A percentile compares a stretch with the other conserved stretches of the same genome.
phyloP scores from a whole-genome alignment of 1,284 basidiomycete genomes.

The Macrocybe sp. region DNA sequence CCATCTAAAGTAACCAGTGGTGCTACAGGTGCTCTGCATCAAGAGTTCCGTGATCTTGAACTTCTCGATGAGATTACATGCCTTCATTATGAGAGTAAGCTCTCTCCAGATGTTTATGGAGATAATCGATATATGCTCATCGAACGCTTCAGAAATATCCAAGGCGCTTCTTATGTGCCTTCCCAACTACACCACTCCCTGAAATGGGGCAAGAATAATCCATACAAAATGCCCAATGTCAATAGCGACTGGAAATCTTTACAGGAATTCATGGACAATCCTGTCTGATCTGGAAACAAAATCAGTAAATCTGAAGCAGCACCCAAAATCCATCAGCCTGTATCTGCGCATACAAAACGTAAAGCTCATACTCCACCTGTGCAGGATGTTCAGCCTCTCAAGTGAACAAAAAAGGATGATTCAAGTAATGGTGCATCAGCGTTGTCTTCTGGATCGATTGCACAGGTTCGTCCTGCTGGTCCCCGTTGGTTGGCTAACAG shows the following conservation, averaged over 20 bases:
- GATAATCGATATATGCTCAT: slow-evolving; percentile 10
- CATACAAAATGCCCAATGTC: background rate
- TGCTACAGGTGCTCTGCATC: slow-evolving; percentile 15
- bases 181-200: slow-evolving; percentile 8
- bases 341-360: too few relatives aligned
- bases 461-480: slow-evolving; percentile 4
- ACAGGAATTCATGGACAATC: background rate
- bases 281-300: too few relatives aligned
- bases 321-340: too few relatives aligned
- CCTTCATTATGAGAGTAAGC: slow-evolving; percentile 11
- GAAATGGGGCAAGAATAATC: slow-evolving; percentile 9
- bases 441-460: background rate
- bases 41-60: slow-evolving; percentile 25
- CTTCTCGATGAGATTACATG: slow-evolving; percentile 22
- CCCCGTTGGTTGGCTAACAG: slow-evolving; percentile 12
- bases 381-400: too few relatives aligned
- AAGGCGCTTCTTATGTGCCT: slow-evolving; percentile 13
- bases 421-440: too few relatives aligned
- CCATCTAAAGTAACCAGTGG: slow-evolving; percentile 14
- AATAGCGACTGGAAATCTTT: background rate
- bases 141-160: slow-evolving; percentile 8
- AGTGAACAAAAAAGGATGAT: too few relatives aligned
- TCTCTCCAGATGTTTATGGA: slow-evolving; percentile 9
- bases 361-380: too few relatives aligned
- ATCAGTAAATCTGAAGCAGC: too few relatives aligned